Conservation (phyloP, 257 asterid species). For the Linderniella brevidens region DNA sequence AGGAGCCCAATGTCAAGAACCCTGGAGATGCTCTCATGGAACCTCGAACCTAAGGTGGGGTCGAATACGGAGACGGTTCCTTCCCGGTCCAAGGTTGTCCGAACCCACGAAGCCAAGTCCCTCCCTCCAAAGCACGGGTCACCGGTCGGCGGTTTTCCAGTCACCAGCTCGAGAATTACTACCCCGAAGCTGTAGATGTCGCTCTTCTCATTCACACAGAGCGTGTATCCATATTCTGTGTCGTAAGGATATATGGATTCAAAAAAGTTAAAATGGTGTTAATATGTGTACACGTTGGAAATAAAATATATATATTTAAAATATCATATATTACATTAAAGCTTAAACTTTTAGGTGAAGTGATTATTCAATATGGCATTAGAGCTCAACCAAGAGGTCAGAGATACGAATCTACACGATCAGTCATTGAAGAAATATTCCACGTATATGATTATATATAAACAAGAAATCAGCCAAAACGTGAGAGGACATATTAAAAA, state of each 20-base stretch:
- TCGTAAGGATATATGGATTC: not conserved
- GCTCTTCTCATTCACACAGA: slow-evolving; percentile 64
- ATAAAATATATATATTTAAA: too few species aligned
- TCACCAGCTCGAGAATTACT: slow-evolving; percentile 56
- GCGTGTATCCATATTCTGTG: slow-evolving; percentile 69
- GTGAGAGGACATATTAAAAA: too few species aligned
- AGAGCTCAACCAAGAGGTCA: too few species aligned
- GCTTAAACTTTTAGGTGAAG: too few species aligned
- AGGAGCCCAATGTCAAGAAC: slow-evolving; percentile 41
- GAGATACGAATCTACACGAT: too few species aligned
- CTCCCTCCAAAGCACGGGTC: slow-evolving; percentile 32
- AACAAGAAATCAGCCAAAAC: too few species aligned
- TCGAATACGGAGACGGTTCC: slow-evolving; percentile 38
- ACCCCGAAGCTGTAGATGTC: slow-evolving; percentile 72
- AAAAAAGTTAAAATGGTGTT: too few species aligned
- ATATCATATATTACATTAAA: too few species aligned
- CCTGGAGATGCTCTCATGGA: slow-evolving; percentile 20
- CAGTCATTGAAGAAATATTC: too few species aligned
- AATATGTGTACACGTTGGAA: too few species aligned
- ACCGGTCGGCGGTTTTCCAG: slow-evolving; percentile 27
- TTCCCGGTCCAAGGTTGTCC: slow-evolving; percentile 19
- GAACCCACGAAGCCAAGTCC: slow-evolving; percentile 45
- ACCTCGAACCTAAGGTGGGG: slow-evolving; percentile 23
- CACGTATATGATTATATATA: too few species aligned
- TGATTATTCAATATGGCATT: too few species aligned